Base-by-base conservation (phyloP, 441 rosid species). In the Euphorbia corollata region DNA sequence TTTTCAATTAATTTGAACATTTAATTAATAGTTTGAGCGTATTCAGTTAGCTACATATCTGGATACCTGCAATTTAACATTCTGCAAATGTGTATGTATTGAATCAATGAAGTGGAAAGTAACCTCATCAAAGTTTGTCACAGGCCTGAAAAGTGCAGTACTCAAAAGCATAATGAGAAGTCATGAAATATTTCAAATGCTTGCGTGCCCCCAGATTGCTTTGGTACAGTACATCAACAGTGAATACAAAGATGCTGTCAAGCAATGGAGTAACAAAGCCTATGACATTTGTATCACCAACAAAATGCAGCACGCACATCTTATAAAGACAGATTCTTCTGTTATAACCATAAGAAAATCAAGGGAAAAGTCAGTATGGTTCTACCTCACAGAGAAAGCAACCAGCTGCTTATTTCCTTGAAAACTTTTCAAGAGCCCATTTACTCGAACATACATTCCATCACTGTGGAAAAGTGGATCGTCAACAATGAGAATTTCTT, bases 71-170 rank as follows among this genome's bases (percentile, higher is more conserved):
- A 77, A 63, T 61, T 80, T 88, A 68, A 90, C 80, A 75, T 80
- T 86, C 77, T 74, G 84, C 51, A 86, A 64, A 68, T 83, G 80
- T 58, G 82, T 83, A 68, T 88, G 82, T 62, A 92, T 84, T 80
- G 96, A 90, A 71, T 92, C 96, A 50, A 92, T 79, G 63, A 83
- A 88, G 83, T 92, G 98, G 78, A 82, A 90, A 45, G 96, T 85
- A 59, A 92, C 79, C 83, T 92, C 97, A 69, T 92, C 90, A 41
- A 83, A 90, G 74, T 86, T 87, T 55, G 64, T 69, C 55, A 92
- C 81, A 0, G 90, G 96, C 83, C 98, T 92, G 87, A 7, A 66
- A 78, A 74, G 38, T 39, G 68, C 61, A 68, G 57, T 24, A 51
- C 65, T 12, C 18, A 39, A 41, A 58, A 41, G 41, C n/a, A 59